Evolutionary conservation across 1,139 yeast genomes (phyloP).

Genomic region (Pichia sp.): DNA sequence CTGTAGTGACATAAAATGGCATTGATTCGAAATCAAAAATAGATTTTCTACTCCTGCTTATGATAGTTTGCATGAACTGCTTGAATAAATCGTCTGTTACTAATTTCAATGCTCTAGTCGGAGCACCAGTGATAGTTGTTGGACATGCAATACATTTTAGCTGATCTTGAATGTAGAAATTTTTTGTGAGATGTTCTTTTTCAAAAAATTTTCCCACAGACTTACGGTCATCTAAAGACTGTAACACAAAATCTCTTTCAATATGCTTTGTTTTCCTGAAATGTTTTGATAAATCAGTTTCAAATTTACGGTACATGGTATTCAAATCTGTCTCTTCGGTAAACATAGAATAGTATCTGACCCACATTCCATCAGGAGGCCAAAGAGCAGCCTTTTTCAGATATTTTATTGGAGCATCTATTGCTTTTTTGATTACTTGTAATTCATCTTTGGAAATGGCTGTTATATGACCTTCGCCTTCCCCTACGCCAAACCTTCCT

Average conservation of each 20-base stretch:
- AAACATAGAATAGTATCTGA: slow-evolving; percentile 50
- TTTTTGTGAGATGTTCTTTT: slow-evolving; percentile 30
- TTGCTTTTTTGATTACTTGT: slow-evolving; percentile 39
- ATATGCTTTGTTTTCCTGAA: slow-evolving; percentile 19
- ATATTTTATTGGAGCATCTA: slow-evolving; percentile 45
- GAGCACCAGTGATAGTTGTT: slow-evolving; percentile 34
- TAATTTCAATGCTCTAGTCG: slow-evolving; percentile 30
- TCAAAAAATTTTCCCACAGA: slow-evolving; percentile 46
- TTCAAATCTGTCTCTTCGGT: slow-evolving; percentile 44
- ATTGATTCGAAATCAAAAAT: slow-evolving; percentile 41
- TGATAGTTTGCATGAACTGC: slow-evolving; percentile 39
- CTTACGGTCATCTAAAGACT: slow-evolving; percentile 44
- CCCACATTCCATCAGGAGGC: slow-evolving; percentile 69
- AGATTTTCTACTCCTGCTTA: slow-evolving; percentile 38
- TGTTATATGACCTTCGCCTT: slow-evolving; percentile 55
- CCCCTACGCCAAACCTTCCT: slow-evolving; percentile 57
- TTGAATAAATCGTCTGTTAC: slow-evolving; percentile 28
- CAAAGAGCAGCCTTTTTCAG: slow-evolving; percentile 57
- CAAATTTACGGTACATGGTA: slow-evolving; percentile 47
- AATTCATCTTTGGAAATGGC: slow-evolving; percentile 47
- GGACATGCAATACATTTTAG: slow-evolving; percentile 61
- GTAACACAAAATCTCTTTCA: slow-evolving; percentile 31
- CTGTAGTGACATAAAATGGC: slow-evolving; percentile 38
- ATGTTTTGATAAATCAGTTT: slow-evolving; percentile 36
- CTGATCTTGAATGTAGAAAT: slow-evolving; percentile 48